phyloP scores from a whole-genome alignment of 1,139 yeast species.

The Geotrichum reessii region DNA sequence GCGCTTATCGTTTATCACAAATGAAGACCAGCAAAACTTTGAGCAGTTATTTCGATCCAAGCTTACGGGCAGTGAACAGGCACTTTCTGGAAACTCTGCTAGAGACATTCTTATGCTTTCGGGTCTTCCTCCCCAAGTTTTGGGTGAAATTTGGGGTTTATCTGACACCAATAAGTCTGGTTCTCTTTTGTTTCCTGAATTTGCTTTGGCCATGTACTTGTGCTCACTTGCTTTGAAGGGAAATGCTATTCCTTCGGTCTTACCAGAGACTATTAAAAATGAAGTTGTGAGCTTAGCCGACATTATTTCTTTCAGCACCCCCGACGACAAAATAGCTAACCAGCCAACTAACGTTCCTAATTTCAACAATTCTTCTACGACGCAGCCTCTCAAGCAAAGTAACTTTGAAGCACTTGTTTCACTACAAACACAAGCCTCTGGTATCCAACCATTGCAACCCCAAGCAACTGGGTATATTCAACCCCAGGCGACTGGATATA shows the following conservation, averaged over 20 bases:
- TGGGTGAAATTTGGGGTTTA: constrained; percentile 87
- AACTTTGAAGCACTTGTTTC: constrained; percentile 35
- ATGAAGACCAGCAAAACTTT: constrained; percentile 78
- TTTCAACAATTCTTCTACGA: constrained; percentile 22
- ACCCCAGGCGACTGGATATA: constrained; percentile 40
- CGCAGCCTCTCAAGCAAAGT: constrained; percentile 34
- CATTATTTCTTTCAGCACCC: constrained; percentile 74
- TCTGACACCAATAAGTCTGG: constrained; percentile 88
- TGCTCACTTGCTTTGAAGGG: constrained; percentile 77
- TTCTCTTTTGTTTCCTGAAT: constrained; percentile 82
- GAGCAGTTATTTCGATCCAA: constrained; percentile 75
- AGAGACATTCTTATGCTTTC: constrained; percentile 76
- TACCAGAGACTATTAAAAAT: constrained; percentile 69
- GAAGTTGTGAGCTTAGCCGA: constrained; percentile 87
- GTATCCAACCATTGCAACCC: constrained; percentile 28
- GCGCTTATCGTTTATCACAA: constrained; percentile 76
- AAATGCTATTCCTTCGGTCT: constrained; percentile 61
- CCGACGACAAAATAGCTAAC: constrained; percentile 42
- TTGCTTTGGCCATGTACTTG: constrained; percentile 85
- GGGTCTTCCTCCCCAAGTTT: constrained; percentile 63
- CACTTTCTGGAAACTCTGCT: constrained; percentile 69
- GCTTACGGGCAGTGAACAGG: constrained; percentile 69
- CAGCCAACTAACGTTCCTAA: constrained; percentile 33
- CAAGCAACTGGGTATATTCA: constrained; percentile 28
- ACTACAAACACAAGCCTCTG: constrained; percentile 42